Percentiles rank a stretch among this genome's conserved stretches.
These are phyloP conservation scores for Malassezia yamatoensis DNA, from an alignment of 1,284 basidiomycete species.

Conservation along the genomic window DNA sequence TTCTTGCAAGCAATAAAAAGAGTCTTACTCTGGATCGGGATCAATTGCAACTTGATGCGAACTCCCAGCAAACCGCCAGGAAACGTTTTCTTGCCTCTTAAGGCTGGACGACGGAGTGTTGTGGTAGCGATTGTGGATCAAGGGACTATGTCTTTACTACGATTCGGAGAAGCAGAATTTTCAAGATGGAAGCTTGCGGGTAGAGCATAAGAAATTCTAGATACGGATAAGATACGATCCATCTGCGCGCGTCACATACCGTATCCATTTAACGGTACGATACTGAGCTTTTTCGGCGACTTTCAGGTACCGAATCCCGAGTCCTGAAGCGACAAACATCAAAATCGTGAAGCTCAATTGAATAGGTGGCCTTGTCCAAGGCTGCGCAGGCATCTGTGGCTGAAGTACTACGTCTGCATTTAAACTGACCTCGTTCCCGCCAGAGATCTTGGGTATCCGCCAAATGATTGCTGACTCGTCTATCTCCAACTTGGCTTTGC, in stretches of 20 bases:
- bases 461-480: slow-evolving; percentile 90
- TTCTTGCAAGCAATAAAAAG: slow-evolving; percentile 13
- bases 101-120: slow-evolving; percentile 71
- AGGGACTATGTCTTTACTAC: slow-evolving; percentile 76
- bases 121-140: slow-evolving; percentile 82
- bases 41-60: background rate
- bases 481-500: slow-evolving; percentile 94
- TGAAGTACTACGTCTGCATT: slow-evolving; percentile 70
- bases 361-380: slow-evolving; percentile 94
- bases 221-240: slow-evolving; percentile 38
- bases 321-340: slow-evolving; percentile 92
- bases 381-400: slow-evolving; percentile 70
- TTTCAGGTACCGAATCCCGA: slow-evolving; percentile 92
- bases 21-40: background rate
- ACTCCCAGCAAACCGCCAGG: slow-evolving; percentile 14
- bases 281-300: slow-evolving; percentile 95
- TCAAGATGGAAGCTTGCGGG: slow-evolving; percentile 42
- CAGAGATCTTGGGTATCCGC: slow-evolving; percentile 89
- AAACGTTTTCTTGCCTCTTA: slow-evolving; percentile 53
- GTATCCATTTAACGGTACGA: slow-evolving; percentile 52
- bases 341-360: slow-evolving; percentile 95
- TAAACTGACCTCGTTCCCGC: slow-evolving; percentile 78
- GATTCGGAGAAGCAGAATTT: slow-evolving; percentile 78
- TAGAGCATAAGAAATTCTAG: slow-evolving; percentile 12
- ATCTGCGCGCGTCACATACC: slow-evolving; percentile 34